phyloP scores from a whole-genome alignment of 2,329 filamentous ascomycete species.

The Cucurbitaria berberidis region DNA sequence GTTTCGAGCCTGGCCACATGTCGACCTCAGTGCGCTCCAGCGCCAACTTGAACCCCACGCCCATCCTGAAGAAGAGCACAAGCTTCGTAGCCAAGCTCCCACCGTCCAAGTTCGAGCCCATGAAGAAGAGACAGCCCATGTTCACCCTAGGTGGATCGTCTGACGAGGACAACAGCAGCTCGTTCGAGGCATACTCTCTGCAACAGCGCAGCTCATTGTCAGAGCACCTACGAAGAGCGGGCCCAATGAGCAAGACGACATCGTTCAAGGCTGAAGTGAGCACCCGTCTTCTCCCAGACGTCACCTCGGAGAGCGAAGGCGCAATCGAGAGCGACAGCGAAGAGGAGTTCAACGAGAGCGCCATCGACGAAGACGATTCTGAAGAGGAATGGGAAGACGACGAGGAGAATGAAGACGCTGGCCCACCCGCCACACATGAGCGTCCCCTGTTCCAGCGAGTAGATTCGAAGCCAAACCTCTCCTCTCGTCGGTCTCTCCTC shows the following conservation, averaged over 20 bases:
- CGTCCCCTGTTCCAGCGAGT: slow-evolving; percentile 86
- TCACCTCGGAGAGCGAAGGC: slow-evolving; percentile 62
- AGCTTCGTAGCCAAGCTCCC: slow-evolving; percentile 38
- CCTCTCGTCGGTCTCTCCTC: slow-evolving; percentile 85
- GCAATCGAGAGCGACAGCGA: slow-evolving; percentile 66
- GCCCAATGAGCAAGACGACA: slow-evolving; percentile 72
- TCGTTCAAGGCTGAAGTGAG: slow-evolving; percentile 81
- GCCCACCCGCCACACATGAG: slow-evolving; percentile 81
- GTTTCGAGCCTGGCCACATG: slow-evolving; percentile 79
- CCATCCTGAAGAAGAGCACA: slow-evolving; percentile 63
- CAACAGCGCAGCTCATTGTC: slow-evolving; percentile 61
- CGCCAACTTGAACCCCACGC: slow-evolving; percentile 63
- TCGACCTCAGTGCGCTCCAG: slow-evolving; percentile 71
- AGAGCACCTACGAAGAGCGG: slow-evolving; percentile 57
- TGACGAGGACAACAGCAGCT: slow-evolving; percentile 83
- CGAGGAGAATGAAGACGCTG: slow-evolving; percentile 76
- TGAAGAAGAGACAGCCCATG: slow-evolving; percentile 71
- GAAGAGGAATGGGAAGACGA: slow-evolving; percentile 64
- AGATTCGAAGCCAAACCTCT: slow-evolving; percentile 83
- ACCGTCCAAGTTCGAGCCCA: slow-evolving; percentile 43
- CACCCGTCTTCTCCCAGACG: slow-evolving; percentile 67
- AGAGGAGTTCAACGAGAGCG: slow-evolving; percentile 64
- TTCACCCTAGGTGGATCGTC: slow-evolving; percentile 82
- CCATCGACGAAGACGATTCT: slow-evolving; percentile 66
- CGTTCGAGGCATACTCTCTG: slow-evolving; percentile 64